phyloP scores from a whole-genome alignment of 139 green algal species.

The Raphidocelis subcapitata region DNA sequence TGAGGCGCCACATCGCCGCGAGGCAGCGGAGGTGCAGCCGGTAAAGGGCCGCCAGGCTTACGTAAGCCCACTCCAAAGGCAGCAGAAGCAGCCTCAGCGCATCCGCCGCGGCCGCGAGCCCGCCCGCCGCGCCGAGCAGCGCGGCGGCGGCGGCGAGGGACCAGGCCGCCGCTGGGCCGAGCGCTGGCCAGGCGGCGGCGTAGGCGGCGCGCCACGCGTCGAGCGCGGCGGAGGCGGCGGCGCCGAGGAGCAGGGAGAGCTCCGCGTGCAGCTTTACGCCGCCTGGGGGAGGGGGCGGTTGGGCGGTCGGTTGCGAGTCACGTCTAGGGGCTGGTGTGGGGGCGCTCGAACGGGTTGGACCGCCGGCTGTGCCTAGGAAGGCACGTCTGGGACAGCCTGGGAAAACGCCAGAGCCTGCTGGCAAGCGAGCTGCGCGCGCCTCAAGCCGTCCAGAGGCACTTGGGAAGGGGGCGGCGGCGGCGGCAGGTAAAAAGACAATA shows the following conservation, averaged over 20 bases:
- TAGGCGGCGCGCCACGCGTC: background rate
- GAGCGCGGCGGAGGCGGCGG: background rate
- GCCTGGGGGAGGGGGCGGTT: background rate
- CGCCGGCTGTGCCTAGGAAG: background rate
- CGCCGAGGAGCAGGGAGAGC: constrained; percentile 28
- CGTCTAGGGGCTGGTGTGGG: background rate
- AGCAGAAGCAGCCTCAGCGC: constrained; percentile 17
- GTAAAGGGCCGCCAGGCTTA: background rate
- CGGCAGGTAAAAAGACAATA: no score
- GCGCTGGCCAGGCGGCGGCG: background rate
- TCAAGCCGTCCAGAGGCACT: background rate
- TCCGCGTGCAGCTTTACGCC: constrained; percentile 57
- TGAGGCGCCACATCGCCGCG: constrained; percentile 28
- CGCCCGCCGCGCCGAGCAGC: constrained; percentile 3
- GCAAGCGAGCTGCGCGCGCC: background rate
- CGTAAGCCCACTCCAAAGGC: constrained; percentile 20
- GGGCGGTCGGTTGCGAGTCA: background rate
- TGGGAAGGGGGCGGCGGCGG: no score
- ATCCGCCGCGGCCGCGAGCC: constrained; percentile 25
- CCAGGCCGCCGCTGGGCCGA: background rate
- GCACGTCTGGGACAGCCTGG: no score
- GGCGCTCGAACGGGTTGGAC: background rate
- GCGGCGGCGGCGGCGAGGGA: background rate
- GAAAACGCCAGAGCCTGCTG: background rate
- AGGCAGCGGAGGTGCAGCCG: constrained; percentile 31